Base-by-base conservation (phyloP, 108 stramenopile genomes). In the Cyclotella kingstonii region DNA sequence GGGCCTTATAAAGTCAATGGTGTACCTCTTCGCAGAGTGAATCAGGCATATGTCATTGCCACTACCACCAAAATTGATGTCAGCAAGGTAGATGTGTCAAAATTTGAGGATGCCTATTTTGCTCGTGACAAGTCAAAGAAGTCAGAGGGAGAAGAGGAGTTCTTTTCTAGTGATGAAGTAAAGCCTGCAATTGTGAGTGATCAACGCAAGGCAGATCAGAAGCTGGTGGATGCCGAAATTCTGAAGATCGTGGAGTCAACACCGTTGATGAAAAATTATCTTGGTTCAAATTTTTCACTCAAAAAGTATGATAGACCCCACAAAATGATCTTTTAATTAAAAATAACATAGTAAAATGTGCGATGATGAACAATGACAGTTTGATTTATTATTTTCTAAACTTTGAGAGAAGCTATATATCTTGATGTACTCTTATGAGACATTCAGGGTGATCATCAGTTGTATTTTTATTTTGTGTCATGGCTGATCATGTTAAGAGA, bases 1-100 rank as follows among this genome's bases (percentile, higher is more conserved):
- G 99, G 99, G 59, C 99, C 99, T 8, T 99, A 95, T 93, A 88
- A 90, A 79, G 84, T 98, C 65, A 99, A 99, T 77, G 99, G 99
- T 40, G 96, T 98, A 14, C 99, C 99, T 21, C 79, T 99, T 42
- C 95, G 97, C 48, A 96, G 99, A 43, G 95, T 98, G 26, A 98
- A 97, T 80, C 96, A 95, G 82, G 94, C 95, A 15, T 99, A 98
- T 70, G 98, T 97, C 10, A 99, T 99, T 71, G 99, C 91, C 43
- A 98, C 99, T 18, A 93, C 94, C 47, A 95, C 96, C 63, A 95
- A 87, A 83, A 78, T 99, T 10, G 96, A 97, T 85, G 76, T 98
- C 21, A 72, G 68, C 18, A 63, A 78, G 38, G 96, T 98, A 0
- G 88, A 97, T 53, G 95, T 96, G 40, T 69, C 89, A 27, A 68